Evolutionary conservation across 257 asterid genomes (phyloP), one percentile per base, ranked within the genome.

Genomic region (Fraxinus cuspidata): DNA sequence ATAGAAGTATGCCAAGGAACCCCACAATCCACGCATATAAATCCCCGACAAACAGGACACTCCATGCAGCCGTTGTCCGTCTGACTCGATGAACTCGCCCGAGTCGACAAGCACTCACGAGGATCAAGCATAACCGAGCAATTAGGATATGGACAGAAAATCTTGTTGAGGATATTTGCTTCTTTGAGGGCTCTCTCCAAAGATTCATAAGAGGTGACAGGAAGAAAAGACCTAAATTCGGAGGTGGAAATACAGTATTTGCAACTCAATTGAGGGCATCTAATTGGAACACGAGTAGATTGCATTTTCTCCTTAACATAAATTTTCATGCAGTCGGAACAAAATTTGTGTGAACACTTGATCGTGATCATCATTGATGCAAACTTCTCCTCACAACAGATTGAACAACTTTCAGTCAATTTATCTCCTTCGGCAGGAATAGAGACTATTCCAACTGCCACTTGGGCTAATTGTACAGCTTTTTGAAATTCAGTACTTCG

Each of bases 1-100:
- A 90, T 81, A 25, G 94, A 93, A 10, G 92, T 85, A 84, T 95
- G 99, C 98, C 99, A 93, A 44, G 93, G 97, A 53, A 90, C 96
- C 81, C 74, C 84, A 85, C 99, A 95, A 70, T 90, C 92, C 58
- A 90, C 83, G 77, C 99, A 95, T 34, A 95, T 81, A 47, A 86
- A 83, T 79, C 92, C 81, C 82, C 87, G 85, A 84, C 99, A 95
- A 65, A 81, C 92, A 5, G 94, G 92, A 79, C 99, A 95, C 83
- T 90, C 97, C 56, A 91, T 83, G 72, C 92, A 87, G 71, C 86
- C 83, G 72, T 87, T 81, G 27, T 87, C 96, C 1, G 88, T 83
- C 73, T 78, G 87, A 70, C 92, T 85, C 44, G 91, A 89, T 0
- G 93, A 88, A 79, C 93, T 89, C 40, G 82, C 87, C 81, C 83